Conservation (phyloP, 148 eudicot genomes). For the Camellia sinensis region DNA sequence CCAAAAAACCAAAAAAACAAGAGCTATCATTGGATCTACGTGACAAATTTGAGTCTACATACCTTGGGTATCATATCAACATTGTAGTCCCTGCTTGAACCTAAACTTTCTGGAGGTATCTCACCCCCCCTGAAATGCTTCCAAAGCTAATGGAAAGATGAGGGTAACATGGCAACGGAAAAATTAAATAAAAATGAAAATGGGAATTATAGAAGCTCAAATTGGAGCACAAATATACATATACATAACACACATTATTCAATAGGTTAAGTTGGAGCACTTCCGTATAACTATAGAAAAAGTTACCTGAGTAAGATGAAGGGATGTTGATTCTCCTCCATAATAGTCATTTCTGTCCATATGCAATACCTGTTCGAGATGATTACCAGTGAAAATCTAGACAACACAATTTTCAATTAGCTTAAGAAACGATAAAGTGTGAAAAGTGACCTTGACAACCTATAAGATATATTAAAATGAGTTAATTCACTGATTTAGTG, state of each 20-base stretch:
- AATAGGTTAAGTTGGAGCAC: background rate
- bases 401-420: background rate
- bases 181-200: background rate
- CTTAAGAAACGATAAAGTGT: background rate
- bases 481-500: background rate
- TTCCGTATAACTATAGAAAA: background rate
- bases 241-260: background rate
- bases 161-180: background rate
- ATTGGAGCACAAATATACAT: background rate
- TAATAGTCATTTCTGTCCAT: conserved; percentile 90
- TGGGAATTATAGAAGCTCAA: background rate
- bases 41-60: conserved; percentile 6
- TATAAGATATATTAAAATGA: background rate
- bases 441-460: background rate
- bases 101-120: conserved; percentile 54
- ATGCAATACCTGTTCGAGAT: conserved; percentile 61
- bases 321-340: conserved; percentile 85
- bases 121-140: conserved; percentile 67
- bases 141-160: conserved; percentile 49
- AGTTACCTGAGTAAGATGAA: conserved; percentile 62
- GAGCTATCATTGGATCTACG: background rate
- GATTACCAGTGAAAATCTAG: background rate
- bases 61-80: conserved; percentile 94
- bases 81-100: conserved; percentile 77
- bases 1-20: background rate